Base-by-base conservation (phyloP, 768 basidiomycete genomes). In the Lactifluus piperatus region DNA sequence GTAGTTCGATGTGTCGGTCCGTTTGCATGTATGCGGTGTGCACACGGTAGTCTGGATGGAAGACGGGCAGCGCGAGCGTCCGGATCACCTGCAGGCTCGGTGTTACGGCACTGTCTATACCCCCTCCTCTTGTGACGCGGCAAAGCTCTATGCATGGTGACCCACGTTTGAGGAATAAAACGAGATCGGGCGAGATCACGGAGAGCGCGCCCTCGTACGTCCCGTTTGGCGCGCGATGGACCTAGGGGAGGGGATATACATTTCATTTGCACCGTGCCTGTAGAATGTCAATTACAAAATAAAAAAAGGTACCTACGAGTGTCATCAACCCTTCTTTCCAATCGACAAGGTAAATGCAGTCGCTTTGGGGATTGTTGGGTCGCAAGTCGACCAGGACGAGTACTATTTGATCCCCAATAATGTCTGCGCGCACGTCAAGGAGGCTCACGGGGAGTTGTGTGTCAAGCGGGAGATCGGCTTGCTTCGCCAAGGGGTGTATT, bases 21-120 rank as follows among this genome's bases (percentile, higher is more conserved):
- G 59, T 60, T 7, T 60, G 59, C 54, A 60, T 60, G 34, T 60
- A 60, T 9, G 54, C 59, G 2, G 59, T 60, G 43, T 60, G 59
- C 1, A 60, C 54, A 34, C 32, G 53, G 26, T 37, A 50, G 26
- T 50, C 54, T 0, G 34, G 10, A 43, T 51, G 48, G 32, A 60
- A 60, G 0, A 2, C 24, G 1, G 59, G 59, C 0, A 60, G 53
- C 27, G 54, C 54, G 54, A 60, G 59, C 36, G 59, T 60, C 43
- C 59, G 27, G 10, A 60, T 34, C 18, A 51, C 54, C 3, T 32
- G 48, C 10, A 60, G 22, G 43, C 20, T 51, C 11, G 43, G 43
- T 0, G 43, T 30, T 1, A 10, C 32, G 29, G 1, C 41, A 2
- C 8, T 20, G 20, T 18, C 43, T 9, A 11, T 49, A 6, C 48